Evolutionary conservation across 441 rosid species (phyloP), one percentile per base, ranked within the genome.

Genomic region (Populus tomentosa): DNA sequence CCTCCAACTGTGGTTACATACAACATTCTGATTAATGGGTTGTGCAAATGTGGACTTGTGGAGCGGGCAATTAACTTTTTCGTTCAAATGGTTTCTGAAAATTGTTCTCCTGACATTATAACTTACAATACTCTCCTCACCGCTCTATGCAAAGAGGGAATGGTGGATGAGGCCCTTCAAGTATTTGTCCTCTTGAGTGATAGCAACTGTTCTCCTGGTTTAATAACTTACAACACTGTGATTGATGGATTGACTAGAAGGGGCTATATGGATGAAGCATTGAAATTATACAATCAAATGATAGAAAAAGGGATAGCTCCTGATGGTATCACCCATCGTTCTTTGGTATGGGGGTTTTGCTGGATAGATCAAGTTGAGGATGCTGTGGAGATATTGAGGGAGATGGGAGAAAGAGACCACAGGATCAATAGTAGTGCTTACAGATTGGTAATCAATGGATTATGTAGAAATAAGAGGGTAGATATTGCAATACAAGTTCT

Each of bases 11-110:
- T 87, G 64, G 77, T 90, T 26, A 91, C 97, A 66, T 94, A 89
- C 89, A 94, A 93, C 81, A 91, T 90, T 36, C 40, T 94, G 87
- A 90, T 94, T 23, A 93, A 88, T 53, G 94, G 97, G 64, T 80
- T 93, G 83, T 91, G 98, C 75, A 94, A 90, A 78, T 82, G 80
- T 67, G 90, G 97, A 40, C 88, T 85, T 81, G 50, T 93, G 78
- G 84, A 85, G 66, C 88, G 90, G 66, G 98, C 98, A 61, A 89
- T 94, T 20, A 79, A 82, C 75, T 89, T 89, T 84, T 90, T 86
- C 70, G 53, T 67, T 81, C 90, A 87, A 77, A 93, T 93, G 95
- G 78, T 91, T 64, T 80, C 84, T 10, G 80, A 82, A 62, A 85
- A 84, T 68, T 83, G 88, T 56, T 69, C 66, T 9, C 94, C 93